Percentiles rank a stretch among this genome's conserved stretches.
Evolutionary conservation across 306 rosid species (phyloP).

Genomic region (Notholithocarpus densiflorus): DNA sequence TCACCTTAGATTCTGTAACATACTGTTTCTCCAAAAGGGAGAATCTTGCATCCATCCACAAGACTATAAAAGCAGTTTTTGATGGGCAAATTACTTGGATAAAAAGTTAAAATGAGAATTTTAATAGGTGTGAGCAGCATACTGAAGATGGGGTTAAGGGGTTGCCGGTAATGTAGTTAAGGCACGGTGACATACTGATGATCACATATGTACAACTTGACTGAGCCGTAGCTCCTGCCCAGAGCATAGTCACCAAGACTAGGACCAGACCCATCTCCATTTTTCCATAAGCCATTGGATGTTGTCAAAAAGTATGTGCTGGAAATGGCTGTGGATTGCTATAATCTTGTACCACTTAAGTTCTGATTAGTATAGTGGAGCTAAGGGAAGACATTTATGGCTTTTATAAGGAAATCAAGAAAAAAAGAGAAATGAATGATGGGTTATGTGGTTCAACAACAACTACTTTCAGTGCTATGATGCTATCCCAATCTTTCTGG

Average conservation of each 20-base stretch:
- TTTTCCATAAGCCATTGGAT: conserved; percentile 42
- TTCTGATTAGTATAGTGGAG: conserved; percentile 12
- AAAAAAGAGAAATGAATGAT: conserved; percentile 32
- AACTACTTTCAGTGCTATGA: too few species aligned
- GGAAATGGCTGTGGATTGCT: conserved; percentile 2
- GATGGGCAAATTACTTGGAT: neutral
- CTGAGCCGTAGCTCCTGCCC: too few species aligned
- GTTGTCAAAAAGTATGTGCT: conserved; percentile 1
- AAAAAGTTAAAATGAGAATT: neutral
- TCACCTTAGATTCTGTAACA: neutral
- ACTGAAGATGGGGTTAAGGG: conserved; percentile 64
- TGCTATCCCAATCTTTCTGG: too few species aligned
- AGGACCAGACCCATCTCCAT: conserved; percentile 14
- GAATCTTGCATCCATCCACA: neutral
- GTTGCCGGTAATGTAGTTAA: conserved; percentile 58
- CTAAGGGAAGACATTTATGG: conserved; percentile 8
- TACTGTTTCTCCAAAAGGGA: neutral
- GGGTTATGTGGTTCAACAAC: conserved; percentile 57
- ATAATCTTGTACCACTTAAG: neutral
- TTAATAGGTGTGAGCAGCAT: conserved; percentile 48
- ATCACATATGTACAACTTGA: too few species aligned
- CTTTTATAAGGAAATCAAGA: conserved; percentile 37
- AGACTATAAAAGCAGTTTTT: neutral
- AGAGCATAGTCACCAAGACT: too few species aligned
- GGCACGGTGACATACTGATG: conserved; percentile 42